These are phyloP conservation scores for Knufia fluminis DNA, from an alignment of 2,329 filamentous ascomycete genomes.

Conservation along the genomic window DNA sequence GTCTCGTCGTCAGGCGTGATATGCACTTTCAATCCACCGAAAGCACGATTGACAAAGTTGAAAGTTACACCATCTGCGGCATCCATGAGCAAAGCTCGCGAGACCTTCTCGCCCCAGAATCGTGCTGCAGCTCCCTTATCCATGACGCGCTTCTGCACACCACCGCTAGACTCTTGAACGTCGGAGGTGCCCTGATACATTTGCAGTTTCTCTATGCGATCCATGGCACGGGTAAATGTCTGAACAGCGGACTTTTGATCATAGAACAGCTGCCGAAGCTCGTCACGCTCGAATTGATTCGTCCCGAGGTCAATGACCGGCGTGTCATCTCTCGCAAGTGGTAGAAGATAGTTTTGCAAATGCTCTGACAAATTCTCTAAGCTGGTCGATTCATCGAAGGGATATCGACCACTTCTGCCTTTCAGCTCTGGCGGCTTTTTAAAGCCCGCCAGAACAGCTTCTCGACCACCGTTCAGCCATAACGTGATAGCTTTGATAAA, in stretches of 20 bases:
- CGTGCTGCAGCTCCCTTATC: slow-evolving; percentile 35
- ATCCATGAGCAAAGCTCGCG: slow-evolving; percentile 50
- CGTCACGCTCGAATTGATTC: slow-evolving; percentile 49
- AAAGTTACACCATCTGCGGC: slow-evolving; percentile 48
- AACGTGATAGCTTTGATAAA: slow-evolving; percentile 55
- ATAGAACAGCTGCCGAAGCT: slow-evolving; percentile 42
- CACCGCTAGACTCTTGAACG: slow-evolving; percentile 23
- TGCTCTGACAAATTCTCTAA: slow-evolving; percentile 46
- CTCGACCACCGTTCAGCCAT: slow-evolving; percentile 52
- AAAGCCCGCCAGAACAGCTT: slow-evolving; percentile 48
- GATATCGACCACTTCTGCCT: slow-evolving; percentile 38
- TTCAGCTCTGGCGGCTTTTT: slow-evolving; percentile 36
- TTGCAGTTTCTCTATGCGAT: slow-evolving; percentile 38
- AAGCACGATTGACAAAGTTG: slow-evolving; percentile 49
- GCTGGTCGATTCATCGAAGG: slow-evolving; percentile 42
- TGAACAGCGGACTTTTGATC: slow-evolving; percentile 47
- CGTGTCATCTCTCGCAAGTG: slow-evolving; percentile 39
- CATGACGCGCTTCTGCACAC: slow-evolving; percentile 28
- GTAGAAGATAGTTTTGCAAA: slow-evolving; percentile 52
- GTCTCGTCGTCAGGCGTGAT: slow-evolving; percentile 22
- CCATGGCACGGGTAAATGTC: slow-evolving; percentile 47
- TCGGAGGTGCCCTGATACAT: slow-evolving; percentile 32
- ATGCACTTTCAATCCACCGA: slow-evolving; percentile 48
- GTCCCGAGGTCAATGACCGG: slow-evolving; percentile 49
- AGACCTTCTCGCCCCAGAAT: slow-evolving; percentile 54